These are phyloP conservation scores for Syzygium jambos DNA, from an alignment of 345 rosid species.

Conservation along the genomic window DNA sequence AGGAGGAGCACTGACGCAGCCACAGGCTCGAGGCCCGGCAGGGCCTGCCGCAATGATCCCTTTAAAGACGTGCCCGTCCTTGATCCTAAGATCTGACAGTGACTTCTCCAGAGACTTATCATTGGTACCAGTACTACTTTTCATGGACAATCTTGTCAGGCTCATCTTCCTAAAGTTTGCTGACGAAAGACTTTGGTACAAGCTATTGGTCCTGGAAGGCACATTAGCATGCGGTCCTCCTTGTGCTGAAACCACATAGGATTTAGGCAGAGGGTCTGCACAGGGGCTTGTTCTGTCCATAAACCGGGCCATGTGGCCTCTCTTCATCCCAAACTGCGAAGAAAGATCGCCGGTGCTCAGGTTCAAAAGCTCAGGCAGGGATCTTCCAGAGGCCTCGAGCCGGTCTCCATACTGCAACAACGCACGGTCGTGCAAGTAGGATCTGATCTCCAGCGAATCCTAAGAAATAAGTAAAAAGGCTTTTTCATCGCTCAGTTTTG, in stretches of 20 bases:
- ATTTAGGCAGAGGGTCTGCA: slow-evolving; percentile 23
- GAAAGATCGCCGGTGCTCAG: slow-evolving; percentile 26
- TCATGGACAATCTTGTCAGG: slow-evolving; percentile 9
- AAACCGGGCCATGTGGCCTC: slow-evolving; percentile 54
- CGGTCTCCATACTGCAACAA: slow-evolving; percentile 45
- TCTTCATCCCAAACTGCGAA: slow-evolving; percentile 49
- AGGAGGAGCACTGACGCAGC: slow-evolving; percentile 51
- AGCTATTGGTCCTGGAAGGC: slow-evolving; percentile 23
- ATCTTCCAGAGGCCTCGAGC: slow-evolving; percentile 46
- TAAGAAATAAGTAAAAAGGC: slow-evolving; percentile 4
- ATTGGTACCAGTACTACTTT: slow-evolving; percentile 3
- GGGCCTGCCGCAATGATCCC: slow-evolving; percentile 61
- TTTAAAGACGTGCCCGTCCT: slow-evolving; percentile 48
- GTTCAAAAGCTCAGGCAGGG: slow-evolving; percentile 41
- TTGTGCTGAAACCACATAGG: neutral
- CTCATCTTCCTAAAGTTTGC: slow-evolving; percentile 7
- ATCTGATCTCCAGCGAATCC: slow-evolving; percentile 56
- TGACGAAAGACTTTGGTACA: slow-evolving; percentile 15
- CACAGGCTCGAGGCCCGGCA: slow-evolving; percentile 45
- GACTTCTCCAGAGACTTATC: slow-evolving; percentile 38
- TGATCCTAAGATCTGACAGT: slow-evolving; percentile 36
- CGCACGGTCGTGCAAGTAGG: slow-evolving; percentile 57
- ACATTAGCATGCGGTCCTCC: neutral
- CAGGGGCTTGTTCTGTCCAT: slow-evolving; percentile 30
- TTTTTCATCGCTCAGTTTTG: neutral